These are phyloP conservation scores for Colletotrichum sublineola DNA, from an alignment of 2,329 filamentous ascomycete genomes.

Conservation along the genomic window DNA sequence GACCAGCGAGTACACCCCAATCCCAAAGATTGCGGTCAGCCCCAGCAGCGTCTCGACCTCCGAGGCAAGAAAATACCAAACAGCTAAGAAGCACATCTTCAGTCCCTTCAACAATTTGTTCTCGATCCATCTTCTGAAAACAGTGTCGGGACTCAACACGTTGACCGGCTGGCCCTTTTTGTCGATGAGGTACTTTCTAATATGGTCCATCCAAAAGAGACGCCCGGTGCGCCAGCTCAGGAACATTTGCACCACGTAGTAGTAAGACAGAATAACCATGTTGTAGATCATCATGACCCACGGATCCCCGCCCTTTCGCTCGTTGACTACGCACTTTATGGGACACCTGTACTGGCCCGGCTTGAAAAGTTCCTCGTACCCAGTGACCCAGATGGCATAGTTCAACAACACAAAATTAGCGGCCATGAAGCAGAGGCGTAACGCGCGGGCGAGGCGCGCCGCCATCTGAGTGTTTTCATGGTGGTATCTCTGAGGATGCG, in stretches of 20 bases:
- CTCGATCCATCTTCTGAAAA: constrained; percentile 12
- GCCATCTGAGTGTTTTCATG: background rate
- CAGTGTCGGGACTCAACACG: background rate
- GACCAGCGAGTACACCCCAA: constrained; percentile 15
- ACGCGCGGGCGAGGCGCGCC: constrained; percentile 1
- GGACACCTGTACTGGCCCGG: constrained; percentile 1
- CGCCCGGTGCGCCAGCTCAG: constrained; percentile 30
- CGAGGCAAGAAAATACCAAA: constrained; percentile 34
- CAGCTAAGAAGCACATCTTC: background rate
- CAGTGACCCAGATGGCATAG: constrained; percentile 1
- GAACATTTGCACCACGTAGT: constrained; percentile 9
- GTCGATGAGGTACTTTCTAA: constrained; percentile 15
- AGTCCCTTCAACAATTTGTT: background rate
- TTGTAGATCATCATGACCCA: constrained; percentile 16
- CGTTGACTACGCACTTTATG: constrained; percentile 9
- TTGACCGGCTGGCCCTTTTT: constrained; percentile 17
- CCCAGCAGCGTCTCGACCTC: constrained; percentile 23
- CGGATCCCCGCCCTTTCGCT: constrained; percentile 8
- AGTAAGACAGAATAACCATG: constrained; percentile 24
- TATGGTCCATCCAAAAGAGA: constrained; percentile 16
- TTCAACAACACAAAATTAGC: background rate
- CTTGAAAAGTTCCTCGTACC: background rate
- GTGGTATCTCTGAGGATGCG: background rate
- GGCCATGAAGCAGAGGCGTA: constrained; percentile 11
- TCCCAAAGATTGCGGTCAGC: constrained; percentile 4